phyloP scores from a whole-genome alignment of 1,284 basidiomycete genomes.

The Puccinia novopanici region DNA sequence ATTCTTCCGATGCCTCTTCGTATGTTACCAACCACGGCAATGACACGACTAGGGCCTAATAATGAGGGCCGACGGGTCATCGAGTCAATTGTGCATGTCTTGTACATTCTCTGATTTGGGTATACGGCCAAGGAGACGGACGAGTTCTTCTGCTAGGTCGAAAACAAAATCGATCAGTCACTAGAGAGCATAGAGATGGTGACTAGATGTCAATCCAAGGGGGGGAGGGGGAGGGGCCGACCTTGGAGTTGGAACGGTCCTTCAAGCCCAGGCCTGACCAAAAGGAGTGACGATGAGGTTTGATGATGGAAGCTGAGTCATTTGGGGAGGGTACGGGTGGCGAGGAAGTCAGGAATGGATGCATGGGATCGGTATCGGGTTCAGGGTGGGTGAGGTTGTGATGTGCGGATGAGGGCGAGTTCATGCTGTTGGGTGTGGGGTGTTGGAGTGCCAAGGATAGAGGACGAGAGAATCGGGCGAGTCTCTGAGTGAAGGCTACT shows the following conservation, averaged over 20 bases:
- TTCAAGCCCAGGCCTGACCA: slow-evolving; percentile 21
- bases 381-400: background rate
- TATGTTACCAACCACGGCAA: slow-evolving; percentile 49
- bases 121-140: slow-evolving; percentile 47
- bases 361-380: background rate
- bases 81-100: slow-evolving; percentile 62
- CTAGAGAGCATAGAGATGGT: background rate
- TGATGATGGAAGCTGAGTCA: background rate
- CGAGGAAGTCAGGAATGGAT: background rate
- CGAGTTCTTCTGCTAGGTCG: slow-evolving; percentile 8
- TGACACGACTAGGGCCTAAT: slow-evolving; percentile 53
- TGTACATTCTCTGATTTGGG: slow-evolving; percentile 56
- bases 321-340: background rate
- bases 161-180: background rate
- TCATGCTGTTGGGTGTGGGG: too few species aligned
- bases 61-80: slow-evolving; percentile 60
- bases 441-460: too few species aligned
- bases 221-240: slow-evolving; percentile 44
- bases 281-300: slow-evolving; percentile 9
- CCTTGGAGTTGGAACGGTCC: slow-evolving; percentile 22
- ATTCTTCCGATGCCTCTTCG: slow-evolving; percentile 25
- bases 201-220: too few species aligned
- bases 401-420: too few species aligned
- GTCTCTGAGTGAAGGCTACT: too few species aligned
- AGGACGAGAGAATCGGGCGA: too few species aligned